Conservation (phyloP, 78 protist genomes). For the Trichosphaerium sp. region DNA sequence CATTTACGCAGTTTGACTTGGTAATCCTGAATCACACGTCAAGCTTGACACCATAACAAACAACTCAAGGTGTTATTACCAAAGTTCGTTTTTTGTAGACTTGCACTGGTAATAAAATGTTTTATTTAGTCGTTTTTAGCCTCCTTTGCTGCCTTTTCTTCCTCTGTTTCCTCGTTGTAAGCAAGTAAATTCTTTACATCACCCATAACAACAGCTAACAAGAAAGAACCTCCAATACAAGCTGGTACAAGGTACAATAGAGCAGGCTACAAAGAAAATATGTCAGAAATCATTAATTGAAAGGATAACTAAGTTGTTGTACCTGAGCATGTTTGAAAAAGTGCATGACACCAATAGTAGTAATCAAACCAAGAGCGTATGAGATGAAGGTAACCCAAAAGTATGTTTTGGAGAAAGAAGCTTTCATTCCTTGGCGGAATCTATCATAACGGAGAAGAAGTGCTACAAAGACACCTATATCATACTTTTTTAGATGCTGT, state of each 20-base stretch:
- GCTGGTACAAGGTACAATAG: conserved; percentile 79
- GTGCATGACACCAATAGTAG: conserved; percentile 77
- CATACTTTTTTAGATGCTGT: not conserved
- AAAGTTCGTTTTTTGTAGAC: too few relatives aligned
- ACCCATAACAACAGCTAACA: conserved; percentile 19
- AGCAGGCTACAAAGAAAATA: conserved; percentile 59
- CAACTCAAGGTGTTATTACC: too few relatives aligned
- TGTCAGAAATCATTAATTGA: not conserved
- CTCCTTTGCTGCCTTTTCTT: too few relatives aligned
- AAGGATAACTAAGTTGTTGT: not conserved
- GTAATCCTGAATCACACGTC: too few relatives aligned
- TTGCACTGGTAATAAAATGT: too few relatives aligned
- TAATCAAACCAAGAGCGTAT: conserved; percentile 59
- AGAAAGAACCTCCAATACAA: conserved; percentile 21
- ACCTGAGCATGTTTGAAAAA: conserved; percentile 79
- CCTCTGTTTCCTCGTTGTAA: not conserved
- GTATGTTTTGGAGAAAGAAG: conserved; percentile 30
- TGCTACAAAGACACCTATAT: conserved; percentile 56
- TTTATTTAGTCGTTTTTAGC: too few relatives aligned
- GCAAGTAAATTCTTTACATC: conserved; percentile 18
- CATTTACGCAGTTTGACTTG: too few relatives aligned
- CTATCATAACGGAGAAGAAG: conserved; percentile 66
- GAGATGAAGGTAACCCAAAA: conserved; percentile 33
- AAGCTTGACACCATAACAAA: too few relatives aligned
- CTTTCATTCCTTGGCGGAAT: not conserved